These are phyloP conservation scores for Microbotryum silenes-acaulis DNA, from an alignment of 1,284 basidiomycete species.

Conservation along the genomic window DNA sequence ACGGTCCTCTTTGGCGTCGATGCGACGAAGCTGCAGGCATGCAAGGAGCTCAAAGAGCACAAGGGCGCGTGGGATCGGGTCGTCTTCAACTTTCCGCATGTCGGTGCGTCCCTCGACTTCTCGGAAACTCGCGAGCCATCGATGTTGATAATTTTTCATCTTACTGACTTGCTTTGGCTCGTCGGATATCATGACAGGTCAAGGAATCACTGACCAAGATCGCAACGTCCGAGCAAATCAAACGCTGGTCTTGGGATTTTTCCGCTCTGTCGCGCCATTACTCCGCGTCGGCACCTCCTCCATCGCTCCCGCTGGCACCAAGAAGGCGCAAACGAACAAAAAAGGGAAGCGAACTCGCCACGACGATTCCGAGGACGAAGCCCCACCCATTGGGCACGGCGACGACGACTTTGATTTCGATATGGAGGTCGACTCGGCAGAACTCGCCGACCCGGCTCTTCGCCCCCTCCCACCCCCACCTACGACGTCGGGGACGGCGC, in stretches of 20 bases:
- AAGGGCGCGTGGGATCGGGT: constrained; percentile 62
- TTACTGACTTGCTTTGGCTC: not conserved
- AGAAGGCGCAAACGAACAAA: not conserved
- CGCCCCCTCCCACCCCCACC: constrained; percentile 38
- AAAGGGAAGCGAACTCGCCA: not conserved
- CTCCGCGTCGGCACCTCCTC: constrained; percentile 41
- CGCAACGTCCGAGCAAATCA: constrained; percentile 91
- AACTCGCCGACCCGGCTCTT: not conserved
- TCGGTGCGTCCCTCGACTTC: constrained; percentile 51
- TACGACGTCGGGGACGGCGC: constrained; percentile 50
- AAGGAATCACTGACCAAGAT: constrained; percentile 87
- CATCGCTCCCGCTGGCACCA: not conserved
- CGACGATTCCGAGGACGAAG: constrained; percentile 4
- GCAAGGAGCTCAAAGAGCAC: constrained; percentile 48
- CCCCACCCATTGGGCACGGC: constrained; percentile 23
- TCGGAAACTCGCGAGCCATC: not conserved
- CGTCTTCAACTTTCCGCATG: constrained; percentile 95
- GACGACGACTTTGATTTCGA: constrained; percentile 30
- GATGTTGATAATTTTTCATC: not conserved
- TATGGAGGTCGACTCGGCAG: constrained; percentile 9
- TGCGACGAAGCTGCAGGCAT: constrained; percentile 66
- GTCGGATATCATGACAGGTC: constrained; percentile 51
- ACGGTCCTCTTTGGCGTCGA: constrained; percentile 77
- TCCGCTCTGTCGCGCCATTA: constrained; percentile 62
- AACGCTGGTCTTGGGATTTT: constrained; percentile 71